phyloP scores from a whole-genome alignment of 371 early-diverging fungal species.

The Actinomortierella ambigua region DNA sequence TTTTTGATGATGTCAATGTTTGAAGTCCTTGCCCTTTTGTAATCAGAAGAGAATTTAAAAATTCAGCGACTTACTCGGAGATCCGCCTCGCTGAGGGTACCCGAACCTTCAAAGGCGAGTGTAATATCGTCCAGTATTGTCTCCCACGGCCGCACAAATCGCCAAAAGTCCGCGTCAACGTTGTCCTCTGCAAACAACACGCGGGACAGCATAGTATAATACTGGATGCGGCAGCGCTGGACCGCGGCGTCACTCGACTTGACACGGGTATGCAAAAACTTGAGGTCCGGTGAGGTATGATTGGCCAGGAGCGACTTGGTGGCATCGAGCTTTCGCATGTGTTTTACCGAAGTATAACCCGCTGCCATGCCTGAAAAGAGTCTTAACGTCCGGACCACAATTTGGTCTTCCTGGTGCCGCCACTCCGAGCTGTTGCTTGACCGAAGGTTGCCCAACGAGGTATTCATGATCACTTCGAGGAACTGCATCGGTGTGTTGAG shows the following conservation, averaged over 20 bases:
- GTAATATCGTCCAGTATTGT: constrained; percentile 54
- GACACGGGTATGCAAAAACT: constrained; percentile 67
- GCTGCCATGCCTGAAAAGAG: constrained; percentile 80
- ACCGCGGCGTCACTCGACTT: constrained; percentile 47
- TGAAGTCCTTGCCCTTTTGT: neutral
- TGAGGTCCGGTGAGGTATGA: constrained; percentile 70
- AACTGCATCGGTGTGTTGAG: constrained; percentile 48
- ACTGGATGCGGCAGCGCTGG: constrained; percentile 58
- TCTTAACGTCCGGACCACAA: constrained; percentile 62
- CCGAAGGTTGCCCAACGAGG: constrained; percentile 47
- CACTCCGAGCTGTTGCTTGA: constrained; percentile 56
- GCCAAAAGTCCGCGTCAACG: constrained; percentile 63
- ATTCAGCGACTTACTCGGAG: constrained; percentile 46
- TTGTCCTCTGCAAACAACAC: constrained; percentile 78
- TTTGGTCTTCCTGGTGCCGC: constrained; percentile 52
- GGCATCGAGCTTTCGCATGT: constrained; percentile 74
- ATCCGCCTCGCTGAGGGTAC: constrained; percentile 51
- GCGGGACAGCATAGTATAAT: constrained; percentile 78
- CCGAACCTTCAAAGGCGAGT: constrained; percentile 52
- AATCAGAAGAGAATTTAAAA: neutral
- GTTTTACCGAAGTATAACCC: constrained; percentile 79
- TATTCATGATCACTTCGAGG: constrained; percentile 71
- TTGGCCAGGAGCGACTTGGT: constrained; percentile 69
- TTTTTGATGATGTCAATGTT: too few species aligned
- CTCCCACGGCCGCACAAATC: constrained; percentile 76